Percentiles rank a stretch among this genome's conserved stretches.
phyloP scores from a whole-genome alignment of 768 basidiomycete genomes.

The Lactarius sp. region DNA sequence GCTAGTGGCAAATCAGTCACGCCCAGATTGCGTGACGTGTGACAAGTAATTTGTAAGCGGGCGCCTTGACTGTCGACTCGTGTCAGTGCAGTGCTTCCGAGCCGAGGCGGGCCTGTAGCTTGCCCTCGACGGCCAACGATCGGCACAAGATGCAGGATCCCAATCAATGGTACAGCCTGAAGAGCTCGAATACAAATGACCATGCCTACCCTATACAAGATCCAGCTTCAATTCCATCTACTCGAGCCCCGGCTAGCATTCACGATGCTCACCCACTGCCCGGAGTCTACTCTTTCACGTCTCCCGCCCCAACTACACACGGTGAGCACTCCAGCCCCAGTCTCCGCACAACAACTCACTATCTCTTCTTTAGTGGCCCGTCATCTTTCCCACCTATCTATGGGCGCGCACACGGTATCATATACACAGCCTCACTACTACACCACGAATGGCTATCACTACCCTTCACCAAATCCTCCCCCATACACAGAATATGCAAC shows the following conservation, averaged over 20 bases:
- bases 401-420: conserved; percentile 50
- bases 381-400: conserved; percentile 57
- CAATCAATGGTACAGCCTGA: conserved; percentile 22
- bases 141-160: conserved; percentile 16
- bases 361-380: conserved; percentile 48
- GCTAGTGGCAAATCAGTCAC: background rate
- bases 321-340: conserved; percentile 38
- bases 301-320: conserved; percentile 71
- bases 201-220: conserved; percentile 16
- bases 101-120: conserved; percentile 7
- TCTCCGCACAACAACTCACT: conserved; percentile 11
- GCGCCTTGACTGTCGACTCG: background rate
- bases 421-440: conserved; percentile 58
- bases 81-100: background rate
- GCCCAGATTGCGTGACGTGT: background rate
- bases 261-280: conserved; percentile 66
- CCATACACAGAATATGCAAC: conserved; percentile 67
- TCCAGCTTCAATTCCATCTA: conserved; percentile 1
- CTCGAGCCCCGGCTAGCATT: conserved; percentile 42
- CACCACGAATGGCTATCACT: conserved; percentile 31
- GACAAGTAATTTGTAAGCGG: background rate
- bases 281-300: conserved; percentile 66
- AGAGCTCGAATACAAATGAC: conserved; percentile 2
- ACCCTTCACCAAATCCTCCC: conserved; percentile 37
- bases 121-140: conserved; percentile 2